Evolutionary conservation across 495 filamentous ascomycete species (phyloP).

Genomic region (Penicillium maclennaniae): DNA sequence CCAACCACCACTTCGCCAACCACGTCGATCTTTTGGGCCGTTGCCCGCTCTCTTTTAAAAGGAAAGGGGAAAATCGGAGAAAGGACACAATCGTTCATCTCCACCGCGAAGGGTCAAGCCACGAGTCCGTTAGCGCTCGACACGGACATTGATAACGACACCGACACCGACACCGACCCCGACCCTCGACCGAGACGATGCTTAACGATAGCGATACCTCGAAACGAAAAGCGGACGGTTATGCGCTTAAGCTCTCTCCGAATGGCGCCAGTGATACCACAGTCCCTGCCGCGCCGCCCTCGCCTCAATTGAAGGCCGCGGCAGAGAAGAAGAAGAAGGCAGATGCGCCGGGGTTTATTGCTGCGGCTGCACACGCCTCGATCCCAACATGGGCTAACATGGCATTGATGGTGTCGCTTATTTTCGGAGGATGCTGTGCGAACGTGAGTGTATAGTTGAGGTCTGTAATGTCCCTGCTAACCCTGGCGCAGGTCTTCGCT

Average conservation of each 20-base stretch:
- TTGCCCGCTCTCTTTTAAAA: not conserved
- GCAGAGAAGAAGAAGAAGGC: slow-evolving; percentile 45
- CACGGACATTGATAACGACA: not conserved
- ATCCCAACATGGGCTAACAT: slow-evolving; percentile 66
- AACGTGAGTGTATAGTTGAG: slow-evolving; percentile 60
- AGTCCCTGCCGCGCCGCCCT: not conserved
- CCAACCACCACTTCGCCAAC: not conserved
- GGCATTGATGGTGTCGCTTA: slow-evolving; percentile 73
- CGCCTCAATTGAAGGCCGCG: not conserved
- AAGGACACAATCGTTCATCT: not conserved
- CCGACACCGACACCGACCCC: not conserved
- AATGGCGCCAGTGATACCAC: not conserved
- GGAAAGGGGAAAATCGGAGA: not conserved
- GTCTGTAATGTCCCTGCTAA: not conserved
- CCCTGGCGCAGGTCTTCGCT: slow-evolving; percentile 66
- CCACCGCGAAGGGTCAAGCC: not conserved
- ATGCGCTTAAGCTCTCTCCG: not conserved
- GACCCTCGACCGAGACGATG: slow-evolving; percentile 12
- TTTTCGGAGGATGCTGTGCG: slow-evolving; percentile 96
- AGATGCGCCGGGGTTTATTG: slow-evolving; percentile 47
- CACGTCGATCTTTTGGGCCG: not conserved
- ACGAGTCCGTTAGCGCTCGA: not conserved
- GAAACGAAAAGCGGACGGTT: slow-evolving; percentile 10
- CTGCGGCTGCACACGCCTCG: slow-evolving; percentile 44
- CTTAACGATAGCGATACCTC: slow-evolving; percentile 19